Conservation (phyloP, 345 rosid genomes). For the Erucastrum elatum region DNA sequence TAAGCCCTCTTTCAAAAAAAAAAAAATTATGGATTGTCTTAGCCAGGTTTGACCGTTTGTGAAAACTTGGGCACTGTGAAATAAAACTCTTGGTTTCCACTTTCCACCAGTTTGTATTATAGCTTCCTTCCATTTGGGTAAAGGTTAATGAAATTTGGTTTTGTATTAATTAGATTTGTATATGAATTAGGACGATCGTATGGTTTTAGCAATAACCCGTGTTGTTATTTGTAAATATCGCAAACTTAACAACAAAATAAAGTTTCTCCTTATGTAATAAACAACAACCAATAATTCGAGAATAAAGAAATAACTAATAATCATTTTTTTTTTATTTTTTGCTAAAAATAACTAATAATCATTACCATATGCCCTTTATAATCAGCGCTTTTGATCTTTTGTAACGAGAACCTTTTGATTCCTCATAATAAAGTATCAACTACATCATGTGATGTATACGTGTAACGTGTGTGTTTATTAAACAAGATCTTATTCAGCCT, state of each 20-base stretch:
- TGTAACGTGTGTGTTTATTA: not conserved
- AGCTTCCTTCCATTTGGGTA: not conserved
- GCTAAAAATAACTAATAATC: not conserved
- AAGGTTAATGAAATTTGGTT: not conserved
- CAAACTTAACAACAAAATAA: constrained; percentile 7
- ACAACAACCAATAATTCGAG: constrained; percentile 20
- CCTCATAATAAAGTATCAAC: constrained; percentile 22
- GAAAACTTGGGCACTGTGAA: not conserved
- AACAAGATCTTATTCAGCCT: constrained; percentile 13
- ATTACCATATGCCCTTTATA: constrained; percentile 33
- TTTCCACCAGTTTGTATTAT: not conserved
- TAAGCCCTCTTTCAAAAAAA: too few species aligned
- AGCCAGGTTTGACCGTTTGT: not conserved
- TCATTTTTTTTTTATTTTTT: too few species aligned
- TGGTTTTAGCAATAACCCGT: not conserved
- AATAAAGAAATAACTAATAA: not conserved
- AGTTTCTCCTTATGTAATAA: constrained; percentile 21
- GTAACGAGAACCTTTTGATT: constrained; percentile 1
- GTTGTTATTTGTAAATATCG: constrained; percentile 10
- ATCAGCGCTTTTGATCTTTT: constrained; percentile 27
- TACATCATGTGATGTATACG: constrained; percentile 29
- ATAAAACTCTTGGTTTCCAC: not conserved
- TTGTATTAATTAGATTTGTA: not conserved
- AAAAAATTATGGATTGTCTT: not conserved
- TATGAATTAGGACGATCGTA: not conserved